phyloP scores from a whole-genome alignment of 345 rosid species.

The Euclidium syriacum region DNA sequence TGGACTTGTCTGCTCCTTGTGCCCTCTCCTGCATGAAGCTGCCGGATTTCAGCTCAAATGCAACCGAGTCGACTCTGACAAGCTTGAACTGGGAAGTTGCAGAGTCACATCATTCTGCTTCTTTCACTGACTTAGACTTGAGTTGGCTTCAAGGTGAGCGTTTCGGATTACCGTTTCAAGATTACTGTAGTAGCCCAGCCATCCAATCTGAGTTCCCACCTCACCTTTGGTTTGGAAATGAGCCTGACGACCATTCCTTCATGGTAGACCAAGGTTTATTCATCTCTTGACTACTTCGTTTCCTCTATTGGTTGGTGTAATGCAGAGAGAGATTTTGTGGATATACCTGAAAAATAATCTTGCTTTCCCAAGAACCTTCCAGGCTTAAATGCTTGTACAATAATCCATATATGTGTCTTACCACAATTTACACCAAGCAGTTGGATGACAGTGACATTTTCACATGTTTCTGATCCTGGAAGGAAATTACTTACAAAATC shows the following conservation, averaged over 20 bases:
- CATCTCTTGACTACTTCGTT: conserved; percentile 41
- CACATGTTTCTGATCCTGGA: not conserved
- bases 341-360: conserved; percentile 31
- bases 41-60: conserved; percentile 35
- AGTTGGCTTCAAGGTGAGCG: conserved; percentile 51
- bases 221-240: conserved; percentile 57
- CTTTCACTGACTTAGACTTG: conserved; percentile 40
- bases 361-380: conserved; percentile 16
- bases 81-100: conserved; percentile 38
- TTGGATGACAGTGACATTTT: conserved; percentile 7
- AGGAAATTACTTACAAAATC: conserved; percentile 4
- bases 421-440: conserved; percentile 9
- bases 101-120: conserved; percentile 26
- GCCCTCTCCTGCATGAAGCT: conserved; percentile 29
- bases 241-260: conserved; percentile 51
- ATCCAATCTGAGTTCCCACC: conserved; percentile 45
- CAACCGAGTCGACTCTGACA: conserved; percentile 36
- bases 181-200: conserved; percentile 27
- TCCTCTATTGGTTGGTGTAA: conserved; percentile 25
- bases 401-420: conserved; percentile 16
- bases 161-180: conserved; percentile 41
- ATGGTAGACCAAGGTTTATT: conserved; percentile 62
- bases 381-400: conserved; percentile 24
- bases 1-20: conserved; percentile 29
- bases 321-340: conserved; percentile 32